Evolutionary conservation across 1,284 basidiomycete genomes (phyloP).

Genomic region (Moniliophthora roreri): DNA sequence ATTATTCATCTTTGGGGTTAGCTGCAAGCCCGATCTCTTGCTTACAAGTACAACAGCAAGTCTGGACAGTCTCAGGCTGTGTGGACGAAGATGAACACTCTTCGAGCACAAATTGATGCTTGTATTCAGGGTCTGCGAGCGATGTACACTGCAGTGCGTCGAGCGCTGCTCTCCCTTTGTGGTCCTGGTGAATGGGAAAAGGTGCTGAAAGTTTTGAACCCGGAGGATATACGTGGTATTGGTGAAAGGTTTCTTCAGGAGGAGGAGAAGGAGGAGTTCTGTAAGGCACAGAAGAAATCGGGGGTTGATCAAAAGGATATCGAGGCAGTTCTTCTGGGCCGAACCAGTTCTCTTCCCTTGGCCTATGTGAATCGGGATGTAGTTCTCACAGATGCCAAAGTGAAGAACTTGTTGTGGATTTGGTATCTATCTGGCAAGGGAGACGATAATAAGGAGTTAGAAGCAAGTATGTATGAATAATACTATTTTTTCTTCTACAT

Average conservation of each 20-base stretch:
- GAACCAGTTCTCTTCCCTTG: no score
- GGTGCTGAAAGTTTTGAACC: conserved; percentile 7
- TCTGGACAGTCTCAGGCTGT: conserved; percentile 13
- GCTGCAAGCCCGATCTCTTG: conserved; percentile 23
- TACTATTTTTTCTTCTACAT: no score
- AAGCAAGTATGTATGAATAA: no score
- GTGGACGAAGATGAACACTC: background rate
- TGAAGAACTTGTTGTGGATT: no score
- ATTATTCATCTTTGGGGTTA: conserved; percentile 2
- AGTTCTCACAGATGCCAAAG: no score
- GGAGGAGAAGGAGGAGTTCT: conserved; percentile 15
- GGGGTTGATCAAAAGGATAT: background rate
- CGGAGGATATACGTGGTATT: conserved; percentile 17
- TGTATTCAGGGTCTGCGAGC: background rate
- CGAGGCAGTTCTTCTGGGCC: no score
- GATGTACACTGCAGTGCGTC: background rate
- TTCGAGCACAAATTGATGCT: background rate
- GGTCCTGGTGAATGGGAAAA: conserved; percentile 16
- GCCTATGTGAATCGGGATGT: no score
- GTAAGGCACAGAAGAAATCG: conserved; percentile 3
- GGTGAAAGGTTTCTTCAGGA: conserved; percentile 14
- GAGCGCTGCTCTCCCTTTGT: conserved; percentile 12
- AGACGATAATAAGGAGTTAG: no score
- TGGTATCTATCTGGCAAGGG: no score
- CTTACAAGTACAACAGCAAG: conserved; percentile 25